These are phyloP conservation scores for Boletellus deceptivus DNA, from an alignment of 1,284 basidiomycete species.

Conservation along the genomic window DNA sequence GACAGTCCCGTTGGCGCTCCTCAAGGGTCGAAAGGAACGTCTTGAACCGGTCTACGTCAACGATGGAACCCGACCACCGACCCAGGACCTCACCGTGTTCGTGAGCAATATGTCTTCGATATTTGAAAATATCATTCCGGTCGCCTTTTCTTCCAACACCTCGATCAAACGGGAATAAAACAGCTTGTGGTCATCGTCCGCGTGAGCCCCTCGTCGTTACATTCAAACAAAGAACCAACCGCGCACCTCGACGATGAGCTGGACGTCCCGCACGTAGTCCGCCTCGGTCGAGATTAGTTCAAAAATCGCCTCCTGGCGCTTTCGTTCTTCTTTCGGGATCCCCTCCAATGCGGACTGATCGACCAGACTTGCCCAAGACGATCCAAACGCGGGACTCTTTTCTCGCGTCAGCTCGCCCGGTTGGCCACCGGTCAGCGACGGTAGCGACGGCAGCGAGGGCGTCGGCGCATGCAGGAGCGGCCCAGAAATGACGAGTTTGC, in stretches of 20 bases:
- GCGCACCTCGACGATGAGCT: constrained; percentile 82
- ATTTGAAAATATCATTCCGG: constrained; percentile 88
- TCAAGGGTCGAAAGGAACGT: constrained; percentile 85
- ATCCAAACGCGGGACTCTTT: constrained; percentile 62
- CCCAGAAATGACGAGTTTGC: constrained; percentile 53
- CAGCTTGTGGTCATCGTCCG: constrained; percentile 38
- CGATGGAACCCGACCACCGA: not conserved
- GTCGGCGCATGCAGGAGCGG: constrained; percentile 46
- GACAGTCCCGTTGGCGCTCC: constrained; percentile 84
- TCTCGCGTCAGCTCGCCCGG: constrained; percentile 34
- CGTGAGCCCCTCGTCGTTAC: not conserved
- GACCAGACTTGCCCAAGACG: constrained; percentile 88
- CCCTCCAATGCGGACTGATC: constrained; percentile 78
- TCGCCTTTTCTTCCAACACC: constrained; percentile 74
- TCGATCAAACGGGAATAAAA: constrained; percentile 83
- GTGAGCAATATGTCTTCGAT: constrained; percentile 87
- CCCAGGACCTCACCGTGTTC: constrained; percentile 62
- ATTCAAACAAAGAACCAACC: not conserved
- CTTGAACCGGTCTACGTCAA: constrained; percentile 32
- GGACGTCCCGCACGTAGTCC: constrained; percentile 86
- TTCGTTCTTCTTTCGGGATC: constrained; percentile 74
- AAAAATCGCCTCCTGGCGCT: constrained; percentile 90
- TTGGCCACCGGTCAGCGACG: constrained; percentile 3
- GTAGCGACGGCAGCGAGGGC: constrained; percentile 2
- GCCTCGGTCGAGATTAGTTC: constrained; percentile 89